These are phyloP conservation scores for Dactylonectria macrodidyma DNA, from an alignment of 2,329 filamentous ascomycete genomes.

Conservation along the genomic window DNA sequence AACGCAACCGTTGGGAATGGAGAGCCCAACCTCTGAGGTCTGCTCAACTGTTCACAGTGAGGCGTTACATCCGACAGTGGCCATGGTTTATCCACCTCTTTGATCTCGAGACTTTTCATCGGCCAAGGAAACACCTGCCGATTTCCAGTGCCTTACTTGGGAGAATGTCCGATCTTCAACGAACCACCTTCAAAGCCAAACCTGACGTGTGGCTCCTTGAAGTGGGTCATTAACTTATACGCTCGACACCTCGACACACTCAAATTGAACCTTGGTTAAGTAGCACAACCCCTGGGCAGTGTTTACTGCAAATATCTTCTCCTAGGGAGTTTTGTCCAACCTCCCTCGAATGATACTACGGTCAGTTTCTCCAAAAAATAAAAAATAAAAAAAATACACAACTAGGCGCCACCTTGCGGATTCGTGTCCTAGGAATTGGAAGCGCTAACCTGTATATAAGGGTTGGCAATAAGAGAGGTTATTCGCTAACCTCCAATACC, in stretches of 20 bases:
- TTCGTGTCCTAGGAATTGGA: no score
- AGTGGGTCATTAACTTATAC: slow-evolving; percentile 9
- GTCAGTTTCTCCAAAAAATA: no score
- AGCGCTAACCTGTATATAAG: no score
- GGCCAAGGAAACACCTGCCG: not conserved
- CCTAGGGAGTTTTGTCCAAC: not conserved
- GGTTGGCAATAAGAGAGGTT: no score
- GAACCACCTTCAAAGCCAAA: not conserved
- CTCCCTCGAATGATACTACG: not conserved
- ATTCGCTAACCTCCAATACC: not conserved
- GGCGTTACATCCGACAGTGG: not conserved
- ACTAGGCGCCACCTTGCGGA: not conserved
- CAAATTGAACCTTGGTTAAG: not conserved
- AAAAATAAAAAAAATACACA: no score
- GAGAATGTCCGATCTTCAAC: not conserved
- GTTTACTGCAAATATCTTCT: not conserved
- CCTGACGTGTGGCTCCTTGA: not conserved
- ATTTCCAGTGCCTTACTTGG: not conserved
- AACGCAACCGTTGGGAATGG: not conserved
- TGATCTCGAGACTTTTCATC: not conserved
- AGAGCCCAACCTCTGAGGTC: not conserved
- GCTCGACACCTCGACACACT: not conserved
- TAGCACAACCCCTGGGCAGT: no score
- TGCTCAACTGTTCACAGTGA: no score
- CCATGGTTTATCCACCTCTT: not conserved